Evolutionary conservation across 139 green algal genomes (phyloP).

Genomic region (Chlamydomonas eustigma): DNA sequence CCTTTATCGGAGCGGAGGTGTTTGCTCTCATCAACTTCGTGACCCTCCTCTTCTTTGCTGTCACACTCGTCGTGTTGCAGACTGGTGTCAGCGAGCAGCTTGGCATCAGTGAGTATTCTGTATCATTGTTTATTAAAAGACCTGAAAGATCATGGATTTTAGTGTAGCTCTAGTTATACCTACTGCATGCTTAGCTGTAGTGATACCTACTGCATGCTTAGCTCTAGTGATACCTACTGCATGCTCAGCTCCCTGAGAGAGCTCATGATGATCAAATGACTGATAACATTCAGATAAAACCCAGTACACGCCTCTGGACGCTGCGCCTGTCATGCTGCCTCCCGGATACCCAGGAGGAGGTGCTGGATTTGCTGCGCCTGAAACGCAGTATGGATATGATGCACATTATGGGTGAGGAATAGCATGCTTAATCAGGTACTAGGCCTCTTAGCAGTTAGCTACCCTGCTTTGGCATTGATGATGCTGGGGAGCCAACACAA

Average conservation of each 20-base stretch:
- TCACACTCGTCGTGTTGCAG: slow-evolving; percentile 39
- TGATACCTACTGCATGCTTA: neutral
- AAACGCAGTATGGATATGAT: neutral
- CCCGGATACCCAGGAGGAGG: neutral
- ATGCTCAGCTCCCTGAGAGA: no score
- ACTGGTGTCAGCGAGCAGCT: slow-evolving; percentile 35
- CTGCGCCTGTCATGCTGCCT: neutral
- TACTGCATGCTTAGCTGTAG: neutral
- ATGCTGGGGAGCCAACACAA: no score
- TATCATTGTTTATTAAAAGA: no score
- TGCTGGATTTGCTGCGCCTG: neutral
- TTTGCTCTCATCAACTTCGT: slow-evolving; percentile 40
- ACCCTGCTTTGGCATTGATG: no score
- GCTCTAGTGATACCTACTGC: neutral
- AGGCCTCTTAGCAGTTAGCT: no score
- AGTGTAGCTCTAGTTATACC: neutral
- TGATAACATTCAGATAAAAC: neutral
- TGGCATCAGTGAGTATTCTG: slow-evolving; percentile 30
- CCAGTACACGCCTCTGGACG: neutral
- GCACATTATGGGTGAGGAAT: slow-evolving; percentile 6
- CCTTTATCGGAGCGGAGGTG: slow-evolving; percentile 30
- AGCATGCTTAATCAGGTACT: no score
- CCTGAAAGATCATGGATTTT: neutral
- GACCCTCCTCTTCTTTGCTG: slow-evolving; percentile 38
- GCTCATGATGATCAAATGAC: no score